Evolutionary conservation across 2,329 filamentous ascomycete species (phyloP), one percentile per base, ranked within the genome.

Genomic region (Knufia petricola): DNA sequence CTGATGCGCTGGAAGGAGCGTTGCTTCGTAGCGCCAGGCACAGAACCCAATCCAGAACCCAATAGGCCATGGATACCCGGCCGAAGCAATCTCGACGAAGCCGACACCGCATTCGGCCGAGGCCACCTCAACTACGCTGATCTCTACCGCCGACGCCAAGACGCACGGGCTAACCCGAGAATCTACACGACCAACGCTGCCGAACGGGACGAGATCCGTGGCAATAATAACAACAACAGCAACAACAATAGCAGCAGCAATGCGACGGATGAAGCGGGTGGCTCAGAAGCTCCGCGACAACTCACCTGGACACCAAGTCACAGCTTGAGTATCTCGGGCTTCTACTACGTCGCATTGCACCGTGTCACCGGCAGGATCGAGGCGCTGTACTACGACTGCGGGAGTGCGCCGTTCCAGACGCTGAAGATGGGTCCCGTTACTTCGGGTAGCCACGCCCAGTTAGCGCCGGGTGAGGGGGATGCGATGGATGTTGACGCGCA

Each of bases 1-100:
- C 54, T 74, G 55, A 74, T 74, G 71, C 62, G 71, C 52, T 74
- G 71, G 71, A 74, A 74, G 61, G 71, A 74, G 63, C 66, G 66
- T 50, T 73, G 69, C 51, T 73, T 73, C 58, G 67, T 74, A 52
- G 36, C 46, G 8, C 49, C 49, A 8, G 32, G 32, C 8, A 17
- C 44, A 2, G 44, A 30, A 17, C 44, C 32, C n/a, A 39, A 47
- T 30, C 41, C 41, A 4, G 24, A 20, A 19, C 41, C 41, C 6
- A 19, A 13, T n/a, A 31, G 28, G n/a, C 41, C 41, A 12, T 44
- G 41, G 41, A 32, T 44, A 32, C 24, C 41, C 6, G 15, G 24
- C 19, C 41, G 28, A 31, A 23, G 15, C 32, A 36, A 36, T 36
- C 4, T n/a, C 6, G 32, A 17, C 32, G 17, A 26, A 28, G 28